Conservation (phyloP, 495 filamentous ascomycete genomes). For the Neurospora terricola region DNA sequence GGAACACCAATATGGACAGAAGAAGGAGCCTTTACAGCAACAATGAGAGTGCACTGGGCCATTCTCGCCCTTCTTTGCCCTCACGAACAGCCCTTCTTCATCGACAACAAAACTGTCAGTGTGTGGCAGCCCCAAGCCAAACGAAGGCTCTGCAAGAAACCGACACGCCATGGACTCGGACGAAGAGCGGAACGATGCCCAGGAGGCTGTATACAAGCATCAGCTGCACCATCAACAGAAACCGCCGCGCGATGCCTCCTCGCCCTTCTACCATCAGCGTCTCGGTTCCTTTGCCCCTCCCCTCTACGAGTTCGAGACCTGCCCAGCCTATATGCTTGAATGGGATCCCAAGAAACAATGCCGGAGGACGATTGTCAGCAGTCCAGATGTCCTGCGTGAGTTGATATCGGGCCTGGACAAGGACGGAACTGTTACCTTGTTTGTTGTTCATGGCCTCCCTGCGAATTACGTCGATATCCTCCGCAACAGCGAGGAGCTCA, state of each 20-base stretch:
- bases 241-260: not conserved
- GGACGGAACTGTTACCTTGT: slow-evolving; percentile 4
- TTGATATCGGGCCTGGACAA: not conserved
- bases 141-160: not conserved
- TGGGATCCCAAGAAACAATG: not conserved
- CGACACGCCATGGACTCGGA: not conserved
- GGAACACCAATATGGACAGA: not conserved
- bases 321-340: not conserved
- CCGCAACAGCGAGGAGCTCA: slow-evolving; percentile 2
- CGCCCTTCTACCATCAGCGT: not conserved
- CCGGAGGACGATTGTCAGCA: not conserved
- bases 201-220: not conserved
- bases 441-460: slow-evolving; percentile 22
- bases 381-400: slow-evolving; percentile 9
- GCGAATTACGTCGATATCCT: slow-evolving; percentile 12
- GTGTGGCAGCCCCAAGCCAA: not conserved
- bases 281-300: not conserved
- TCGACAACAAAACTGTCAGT: not conserved
- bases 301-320: not conserved
- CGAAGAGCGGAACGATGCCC: not conserved
- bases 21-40: not conserved
- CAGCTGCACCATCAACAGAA: not conserved
- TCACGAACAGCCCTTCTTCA: not conserved
- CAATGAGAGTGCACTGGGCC: not conserved
- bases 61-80: not conserved